Evolutionary conservation across 805 yeast genomes (phyloP), one percentile per base, ranked within the genome.

Genomic region (Saturnispora halmiae): DNA sequence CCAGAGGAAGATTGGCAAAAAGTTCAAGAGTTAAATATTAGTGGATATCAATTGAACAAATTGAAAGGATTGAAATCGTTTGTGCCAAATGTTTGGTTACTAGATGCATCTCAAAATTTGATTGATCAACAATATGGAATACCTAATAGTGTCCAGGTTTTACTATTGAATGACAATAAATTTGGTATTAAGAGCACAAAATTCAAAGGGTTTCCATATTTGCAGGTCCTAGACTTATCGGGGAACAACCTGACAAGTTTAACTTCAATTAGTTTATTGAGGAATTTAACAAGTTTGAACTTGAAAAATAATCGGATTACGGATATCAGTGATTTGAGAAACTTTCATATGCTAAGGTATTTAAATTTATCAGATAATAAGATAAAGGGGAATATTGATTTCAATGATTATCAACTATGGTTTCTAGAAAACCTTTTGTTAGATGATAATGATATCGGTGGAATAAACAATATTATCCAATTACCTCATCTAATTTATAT

Each of bases 91-190:
- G 51, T 72, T 30, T 50, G 55, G 43, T 51, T 49, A 19, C 42
- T 71, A 2, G 62, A 71, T 51, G 60, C 72, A 8, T 61, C 72
- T 0, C 41, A 56, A n/a, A 74, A 74, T 55, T 46, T 51, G 6
- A 53, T 74, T 10, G 54, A 58, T 16, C 72, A 60, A 47, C 50
- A 67, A 8, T 68, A 67, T 21, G 79, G 79, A 0, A 51, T 73
- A 18, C 76, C 78, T 1, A 43, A 43, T 7, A 43, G 50, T 1
- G 47, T 68, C 1, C 64, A 68, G 49, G 56, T 62, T 22, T 48
- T 74, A 35, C 53, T 63, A 36, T 46, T 69, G n/a, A 52, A 65
- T 2, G 42, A 52, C 34, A 74, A 74, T 51, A 42, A 43, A 16
- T 55, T 74, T 22, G 64, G 61, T 25, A 62, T 61, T 43, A 46